Percentiles rank a stretch among this genome's conserved stretches.
Evolutionary conservation across 108 stramenopile species (phyloP).

Genomic region (Pseudonitzschia multiseries): DNA sequence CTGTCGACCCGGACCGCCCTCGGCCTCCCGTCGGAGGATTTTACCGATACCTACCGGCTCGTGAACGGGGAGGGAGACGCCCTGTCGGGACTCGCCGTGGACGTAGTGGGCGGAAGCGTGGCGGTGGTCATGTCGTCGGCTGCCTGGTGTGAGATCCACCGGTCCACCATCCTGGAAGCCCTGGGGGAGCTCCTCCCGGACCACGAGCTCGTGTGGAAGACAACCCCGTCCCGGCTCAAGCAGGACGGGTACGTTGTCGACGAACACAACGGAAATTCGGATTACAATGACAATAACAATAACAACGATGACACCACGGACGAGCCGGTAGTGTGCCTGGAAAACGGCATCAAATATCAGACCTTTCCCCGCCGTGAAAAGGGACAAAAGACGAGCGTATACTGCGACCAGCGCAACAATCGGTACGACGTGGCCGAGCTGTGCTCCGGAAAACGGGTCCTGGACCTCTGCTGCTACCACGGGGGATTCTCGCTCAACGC

Average conservation of each 20-base stretch:
- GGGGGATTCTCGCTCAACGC: conserved; percentile 91
- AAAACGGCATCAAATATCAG: conserved; percentile 80
- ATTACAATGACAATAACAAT: conserved; percentile 24
- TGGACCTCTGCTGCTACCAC: conserved; percentile 89
- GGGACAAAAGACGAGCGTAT: conserved; percentile 97
- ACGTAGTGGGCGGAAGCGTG: conserved; percentile 73
- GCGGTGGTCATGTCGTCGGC: conserved; percentile 88
- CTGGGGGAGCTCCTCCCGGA: conserved; percentile 42
- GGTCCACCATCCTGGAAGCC: conserved; percentile 45
- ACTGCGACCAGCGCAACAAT: conserved; percentile 97
- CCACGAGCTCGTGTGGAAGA: conserved; percentile 72
- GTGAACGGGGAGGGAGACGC: conserved; percentile 96
- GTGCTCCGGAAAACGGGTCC: conserved; percentile 63
- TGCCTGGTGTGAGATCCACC: conserved; percentile 90
- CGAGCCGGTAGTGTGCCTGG: conserved; percentile 49
- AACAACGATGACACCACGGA: neutral
- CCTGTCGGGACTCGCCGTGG: conserved; percentile 88
- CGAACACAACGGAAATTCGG: conserved; percentile 14
- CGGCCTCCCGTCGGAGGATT: conserved; percentile 23
- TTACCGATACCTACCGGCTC: conserved; percentile 79
- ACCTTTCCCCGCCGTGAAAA: conserved; percentile 60
- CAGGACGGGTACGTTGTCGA: conserved; percentile 68
- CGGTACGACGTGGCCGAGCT: conserved; percentile 57
- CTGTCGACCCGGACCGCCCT: conserved; percentile 46
- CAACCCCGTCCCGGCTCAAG: conserved; percentile 58